Conservation (phyloP, 2,329 filamentous ascomycete genomes). For the Alternaria ethzedia region DNA sequence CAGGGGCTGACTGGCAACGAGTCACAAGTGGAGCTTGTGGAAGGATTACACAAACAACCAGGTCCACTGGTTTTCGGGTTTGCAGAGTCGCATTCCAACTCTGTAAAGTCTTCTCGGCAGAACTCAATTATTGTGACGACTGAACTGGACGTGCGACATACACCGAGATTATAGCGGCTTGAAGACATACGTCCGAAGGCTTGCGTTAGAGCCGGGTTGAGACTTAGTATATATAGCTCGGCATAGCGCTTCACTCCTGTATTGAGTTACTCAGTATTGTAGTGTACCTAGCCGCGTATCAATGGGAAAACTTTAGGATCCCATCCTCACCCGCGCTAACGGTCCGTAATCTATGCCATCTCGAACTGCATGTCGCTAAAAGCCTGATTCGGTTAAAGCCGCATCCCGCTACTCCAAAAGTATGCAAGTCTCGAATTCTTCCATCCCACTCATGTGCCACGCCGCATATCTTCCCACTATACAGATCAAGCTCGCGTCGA, state of each 20-base stretch:
- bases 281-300: neutral
- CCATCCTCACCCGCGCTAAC: neutral
- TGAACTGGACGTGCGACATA: neutral
- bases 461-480: neutral
- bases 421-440: neutral
- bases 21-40: neutral
- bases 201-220: neutral
- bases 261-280: neutral
- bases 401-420: neutral
- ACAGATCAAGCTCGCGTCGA: neutral
- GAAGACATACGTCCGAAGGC: neutral
- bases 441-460: neutral
- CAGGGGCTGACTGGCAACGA: neutral
- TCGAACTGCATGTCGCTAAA: neutral
- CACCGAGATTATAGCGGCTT: neutral
- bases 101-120: too few relatives aligned
- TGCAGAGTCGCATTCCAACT: neutral
- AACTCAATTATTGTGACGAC: neutral
- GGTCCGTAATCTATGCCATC: neutral
- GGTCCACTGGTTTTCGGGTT: neutral
- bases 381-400: neutral
- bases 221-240: neutral
- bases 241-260: neutral
- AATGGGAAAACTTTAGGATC: neutral
- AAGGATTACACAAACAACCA: neutral